phyloP scores from a whole-genome alignment of 1,284 basidiomycete species.

The Leccinum variabile region DNA sequence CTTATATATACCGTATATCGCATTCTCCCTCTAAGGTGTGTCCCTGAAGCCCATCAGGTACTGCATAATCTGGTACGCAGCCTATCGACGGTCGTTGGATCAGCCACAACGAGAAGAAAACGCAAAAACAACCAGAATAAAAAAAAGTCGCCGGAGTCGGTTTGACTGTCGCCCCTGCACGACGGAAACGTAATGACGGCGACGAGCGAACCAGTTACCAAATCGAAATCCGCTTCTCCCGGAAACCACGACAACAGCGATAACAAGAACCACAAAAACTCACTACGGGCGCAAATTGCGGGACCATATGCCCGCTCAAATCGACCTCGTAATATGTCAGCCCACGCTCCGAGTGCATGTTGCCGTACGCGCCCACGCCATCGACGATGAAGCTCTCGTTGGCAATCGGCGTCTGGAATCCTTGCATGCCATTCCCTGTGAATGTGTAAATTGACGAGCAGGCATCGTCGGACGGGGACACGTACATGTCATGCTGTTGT shows the following conservation, averaged over 20 bases:
- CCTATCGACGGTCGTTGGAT: constrained; percentile 35
- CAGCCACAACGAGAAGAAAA: not conserved
- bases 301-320: constrained; percentile 73
- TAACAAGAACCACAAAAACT: constrained; percentile 19
- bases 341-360: constrained; percentile 62
- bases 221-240: not conserved
- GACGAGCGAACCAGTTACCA: not conserved
- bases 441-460: constrained; percentile 3
- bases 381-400: constrained; percentile 70
- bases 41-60: constrained; percentile 66
- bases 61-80: constrained; percentile 69
- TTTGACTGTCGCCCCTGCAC: not conserved
- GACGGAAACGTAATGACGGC: not conserved
- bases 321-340: constrained; percentile 65
- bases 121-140: not conserved
- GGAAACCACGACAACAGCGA: not conserved
- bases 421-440: constrained; percentile 62
- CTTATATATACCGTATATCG: too few species aligned
- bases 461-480: not conserved
- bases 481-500: constrained; percentile 66
- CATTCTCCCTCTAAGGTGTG: constrained; percentile 34
- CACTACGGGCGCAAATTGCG: constrained; percentile 65
- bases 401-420: constrained; percentile 66
- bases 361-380: constrained; percentile 65
- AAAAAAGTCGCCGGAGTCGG: not conserved